Evolutionary conservation across 345 rosid species (phyloP), one percentile per base, ranked within the genome.

Genomic region (Corymbia maculata): DNA sequence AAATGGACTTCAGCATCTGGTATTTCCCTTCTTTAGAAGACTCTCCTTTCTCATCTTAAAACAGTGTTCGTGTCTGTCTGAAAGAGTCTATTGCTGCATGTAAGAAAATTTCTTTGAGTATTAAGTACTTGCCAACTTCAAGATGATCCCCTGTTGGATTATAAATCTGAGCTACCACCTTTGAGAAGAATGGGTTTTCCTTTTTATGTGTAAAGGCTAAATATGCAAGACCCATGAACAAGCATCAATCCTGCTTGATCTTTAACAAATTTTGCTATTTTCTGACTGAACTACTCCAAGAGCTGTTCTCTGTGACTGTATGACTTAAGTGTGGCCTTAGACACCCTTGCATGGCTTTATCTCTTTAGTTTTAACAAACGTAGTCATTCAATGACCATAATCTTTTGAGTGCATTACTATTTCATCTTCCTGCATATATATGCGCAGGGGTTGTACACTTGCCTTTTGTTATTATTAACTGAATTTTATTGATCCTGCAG

Each of bases 401-500:
- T 75, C 49, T 75, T 16, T 75, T 9, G 47, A 75, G 36, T 36
- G 82, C 82, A 75, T 36, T 19, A 75, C 82, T 36, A 36, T 51
- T 26, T 85, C 22, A 28, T 51, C 57, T 85, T 51, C 59, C 59
- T n/a, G 45, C 13, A n/a, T 85, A 52, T 16, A 13, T 52, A 85
- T 85, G 24, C 28, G 17, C 16, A 52, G 45, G 30, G 86, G 28
- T n/a, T 52, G 86, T 13, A 30, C 59, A 13, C 42, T 50, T 52
- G 17, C 64, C 45, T 64, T 68, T 17, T 85, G 70, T 86, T 89
- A 68, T 44, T 88, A 85, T 53, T 49, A 68, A 84, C 89, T 85
- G 10, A 85, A 86, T n/a, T 89, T 52, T 85, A 87, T 53, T 68
- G 42, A 42, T 79, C 88, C 88, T 93, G 91, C 95, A 97, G 99